These are phyloP conservation scores for Blastobotrys buckinghamii DNA, from an alignment of 1,139 yeast genomes.

Conservation along the genomic window DNA sequence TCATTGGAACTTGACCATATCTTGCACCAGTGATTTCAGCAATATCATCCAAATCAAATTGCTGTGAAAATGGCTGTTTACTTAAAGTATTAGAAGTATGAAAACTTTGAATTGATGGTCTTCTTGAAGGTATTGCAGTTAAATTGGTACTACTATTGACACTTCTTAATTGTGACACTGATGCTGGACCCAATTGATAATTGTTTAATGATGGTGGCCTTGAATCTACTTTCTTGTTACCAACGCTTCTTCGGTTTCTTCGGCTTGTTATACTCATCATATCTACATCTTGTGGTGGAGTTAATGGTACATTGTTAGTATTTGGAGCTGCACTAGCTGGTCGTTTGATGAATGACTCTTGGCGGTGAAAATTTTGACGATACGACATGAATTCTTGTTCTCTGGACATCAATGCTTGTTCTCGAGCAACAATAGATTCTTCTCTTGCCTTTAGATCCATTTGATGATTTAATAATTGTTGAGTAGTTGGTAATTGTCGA, in stretches of 20 bases:
- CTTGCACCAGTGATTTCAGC: constrained; percentile 18
- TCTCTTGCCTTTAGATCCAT: constrained; percentile 15
- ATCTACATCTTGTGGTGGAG: constrained; percentile 22
- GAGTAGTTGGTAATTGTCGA: neutral
- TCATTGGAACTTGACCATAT: constrained; percentile 20
- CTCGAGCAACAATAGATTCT: constrained; percentile 20
- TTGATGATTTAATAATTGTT: neutral
- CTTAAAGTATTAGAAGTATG: neutral
- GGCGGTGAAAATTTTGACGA: constrained; percentile 8
- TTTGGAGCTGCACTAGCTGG: constrained; percentile 10
- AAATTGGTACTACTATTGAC: neutral
- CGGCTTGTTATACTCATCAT: constrained; percentile 26
- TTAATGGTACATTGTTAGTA: neutral
- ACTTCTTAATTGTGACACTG: neutral
- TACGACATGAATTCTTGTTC: constrained; percentile 21
- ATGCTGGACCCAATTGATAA: neutral
- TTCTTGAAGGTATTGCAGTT: neutral
- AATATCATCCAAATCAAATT: constrained; percentile 28
- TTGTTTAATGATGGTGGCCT: neutral
- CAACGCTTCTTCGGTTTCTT: constrained; percentile 15
- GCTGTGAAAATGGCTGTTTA: constrained; percentile 25
- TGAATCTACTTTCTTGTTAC: neutral
- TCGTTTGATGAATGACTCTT: constrained; percentile 12
- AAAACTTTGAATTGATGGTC: neutral
- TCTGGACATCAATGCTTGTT: constrained; percentile 20